Percentiles rank a stretch among this genome's conserved stretches.
Evolutionary conservation across 129 eudicot species (phyloP).

Genomic region (Solidago caesia): DNA sequence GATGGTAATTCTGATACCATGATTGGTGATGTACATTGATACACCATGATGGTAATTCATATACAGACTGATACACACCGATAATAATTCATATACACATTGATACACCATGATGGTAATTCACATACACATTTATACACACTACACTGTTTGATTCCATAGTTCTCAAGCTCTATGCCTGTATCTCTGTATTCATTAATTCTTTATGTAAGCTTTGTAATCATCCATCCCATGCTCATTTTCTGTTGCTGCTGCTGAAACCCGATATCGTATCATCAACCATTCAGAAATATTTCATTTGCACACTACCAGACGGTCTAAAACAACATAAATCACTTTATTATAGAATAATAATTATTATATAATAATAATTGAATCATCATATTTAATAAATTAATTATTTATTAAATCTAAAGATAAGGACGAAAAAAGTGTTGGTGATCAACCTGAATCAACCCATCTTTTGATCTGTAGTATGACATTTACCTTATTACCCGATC

Average conservation of each 20-base stretch:
- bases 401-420: not conserved
- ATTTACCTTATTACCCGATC: not conserved
- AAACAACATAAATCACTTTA: not conserved
- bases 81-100: too few species aligned
- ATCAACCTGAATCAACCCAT: not conserved
- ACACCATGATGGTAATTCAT: too few species aligned
- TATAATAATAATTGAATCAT: not conserved
- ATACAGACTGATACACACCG: too few species aligned
- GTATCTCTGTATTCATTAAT: not conserved
- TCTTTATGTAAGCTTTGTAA: not conserved
- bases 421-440: not conserved
- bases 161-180: not conserved
- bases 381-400: not conserved
- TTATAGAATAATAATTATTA: not conserved
- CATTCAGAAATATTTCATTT: not conserved
- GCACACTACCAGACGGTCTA: not conserved
- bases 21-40: too few species aligned
- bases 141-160: too few species aligned
- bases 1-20: too few species aligned
- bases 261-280: slow-evolving; percentile 23
- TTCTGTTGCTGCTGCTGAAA: slow-evolving; percentile 17
- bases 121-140: too few species aligned
- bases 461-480: not conserved
- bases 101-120: too few species aligned
- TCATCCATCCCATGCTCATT: slow-evolving; percentile 2